These are phyloP conservation scores for Starmerella geochares DNA, from an alignment of 805 yeast species.

Conservation along the genomic window DNA sequence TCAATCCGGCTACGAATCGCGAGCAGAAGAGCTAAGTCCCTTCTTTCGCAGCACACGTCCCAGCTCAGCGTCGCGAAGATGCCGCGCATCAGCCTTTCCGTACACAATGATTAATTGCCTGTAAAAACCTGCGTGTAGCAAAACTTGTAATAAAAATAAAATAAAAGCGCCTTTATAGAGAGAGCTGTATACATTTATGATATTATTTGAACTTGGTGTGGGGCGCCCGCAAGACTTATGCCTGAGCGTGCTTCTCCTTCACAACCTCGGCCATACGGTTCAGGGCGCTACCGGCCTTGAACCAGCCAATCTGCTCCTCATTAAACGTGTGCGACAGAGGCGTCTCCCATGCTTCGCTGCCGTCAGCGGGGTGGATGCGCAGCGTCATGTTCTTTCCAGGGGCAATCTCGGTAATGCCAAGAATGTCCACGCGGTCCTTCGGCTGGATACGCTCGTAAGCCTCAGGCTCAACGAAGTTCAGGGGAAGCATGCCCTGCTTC, in stretches of 20 bases:
- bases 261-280: conserved; percentile 69
- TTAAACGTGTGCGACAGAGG: conserved; percentile 94
- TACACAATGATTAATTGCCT: too few species aligned
- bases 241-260: conserved; percentile 18
- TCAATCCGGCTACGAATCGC: too few species aligned
- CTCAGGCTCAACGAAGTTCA: conserved; percentile 78
- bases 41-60: too few species aligned
- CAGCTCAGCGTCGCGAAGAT: too few species aligned
- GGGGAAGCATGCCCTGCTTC: conserved; percentile 98
- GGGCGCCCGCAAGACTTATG: too few species aligned
- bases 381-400: conserved; percentile 86
- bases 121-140: neutral
- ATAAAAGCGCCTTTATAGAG: neutral
- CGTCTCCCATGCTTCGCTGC: conserved; percentile 78
- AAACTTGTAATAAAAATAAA: neutral
- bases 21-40: too few species aligned
- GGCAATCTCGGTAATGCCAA: conserved; percentile 74
- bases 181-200: neutral
- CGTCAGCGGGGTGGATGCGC: conserved; percentile 53
- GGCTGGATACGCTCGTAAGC: conserved; percentile 92
- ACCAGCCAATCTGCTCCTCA: conserved; percentile 95
- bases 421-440: conserved; percentile 76
- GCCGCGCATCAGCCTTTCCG: too few species aligned
- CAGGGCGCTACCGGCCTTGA: conserved; percentile 97
- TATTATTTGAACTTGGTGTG: too few species aligned